A percentile compares a stretch with the other conserved stretches of the same genome.
phyloP scores from a whole-genome alignment of 495 filamentous ascomycete genomes.

The Massariosphaeria phaeospora region DNA sequence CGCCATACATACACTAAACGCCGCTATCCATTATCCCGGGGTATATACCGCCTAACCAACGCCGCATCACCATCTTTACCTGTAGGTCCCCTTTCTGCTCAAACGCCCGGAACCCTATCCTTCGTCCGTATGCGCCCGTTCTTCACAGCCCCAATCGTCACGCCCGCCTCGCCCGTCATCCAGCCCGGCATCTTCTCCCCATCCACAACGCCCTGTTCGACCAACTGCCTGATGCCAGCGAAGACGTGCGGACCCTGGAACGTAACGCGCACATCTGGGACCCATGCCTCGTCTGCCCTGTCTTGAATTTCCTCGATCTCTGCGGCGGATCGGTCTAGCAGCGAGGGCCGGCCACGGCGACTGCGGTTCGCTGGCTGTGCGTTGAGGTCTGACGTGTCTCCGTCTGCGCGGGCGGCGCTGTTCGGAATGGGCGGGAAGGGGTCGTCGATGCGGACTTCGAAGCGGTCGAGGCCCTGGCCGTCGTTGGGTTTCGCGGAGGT shows the following conservation, averaged over 20 bases:
- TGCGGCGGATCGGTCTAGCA: conserved; percentile 20
- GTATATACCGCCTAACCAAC: not conserved
- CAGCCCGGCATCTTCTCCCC: conserved; percentile 77
- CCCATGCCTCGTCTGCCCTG: conserved; percentile 39
- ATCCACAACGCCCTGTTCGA: conserved; percentile 68
- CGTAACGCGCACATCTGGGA: conserved; percentile 56
- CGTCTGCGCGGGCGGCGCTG: not conserved
- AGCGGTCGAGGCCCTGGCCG: conserved; percentile 53
- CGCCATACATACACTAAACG: not conserved
- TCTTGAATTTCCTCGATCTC: conserved; percentile 14
- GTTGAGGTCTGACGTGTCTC: conserved; percentile 28
- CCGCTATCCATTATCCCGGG: not conserved
- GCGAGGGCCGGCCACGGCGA: conserved; percentile 13
- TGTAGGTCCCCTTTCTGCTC: not conserved
- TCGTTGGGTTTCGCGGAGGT: conserved; percentile 46
- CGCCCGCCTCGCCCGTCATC: conserved; percentile 83
- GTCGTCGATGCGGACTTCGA: conserved; percentile 48
- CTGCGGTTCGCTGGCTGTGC: not conserved
- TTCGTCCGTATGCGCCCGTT: conserved; percentile 49
- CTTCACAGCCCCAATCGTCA: conserved; percentile 64
- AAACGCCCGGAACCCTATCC: conserved; percentile 10
- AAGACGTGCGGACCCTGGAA: conserved; percentile 79
- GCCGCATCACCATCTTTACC: not conserved
- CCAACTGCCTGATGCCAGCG: conserved; percentile 66
- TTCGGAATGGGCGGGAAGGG: conserved; percentile 11